A percentile compares a stretch with the other conserved stretches of the same genome.
Evolutionary conservation across 441 rosid genomes (phyloP).

Genomic region (Euphorbia celastroides): DNA sequence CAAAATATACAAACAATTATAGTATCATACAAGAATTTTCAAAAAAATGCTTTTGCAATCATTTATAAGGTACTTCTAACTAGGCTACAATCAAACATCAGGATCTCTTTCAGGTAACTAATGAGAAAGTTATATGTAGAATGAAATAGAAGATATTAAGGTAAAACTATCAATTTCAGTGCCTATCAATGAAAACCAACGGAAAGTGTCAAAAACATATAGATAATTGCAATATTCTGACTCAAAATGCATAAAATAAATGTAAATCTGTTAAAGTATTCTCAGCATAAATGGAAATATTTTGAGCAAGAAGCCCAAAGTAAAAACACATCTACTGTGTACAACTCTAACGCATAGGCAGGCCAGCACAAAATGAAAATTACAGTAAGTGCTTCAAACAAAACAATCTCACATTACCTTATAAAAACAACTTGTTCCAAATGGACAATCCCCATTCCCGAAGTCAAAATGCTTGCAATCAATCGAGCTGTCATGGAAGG

Average conservation of each 20-base stretch:
- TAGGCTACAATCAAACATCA: not conserved
- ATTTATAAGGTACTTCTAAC: not conserved
- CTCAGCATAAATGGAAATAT: not conserved
- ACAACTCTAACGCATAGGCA: slow-evolving; percentile 4
- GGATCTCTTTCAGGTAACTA: not conserved
- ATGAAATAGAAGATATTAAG: not conserved
- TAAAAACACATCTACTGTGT: not conserved
- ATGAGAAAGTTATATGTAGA: not conserved
- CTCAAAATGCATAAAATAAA: not conserved
- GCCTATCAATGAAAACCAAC: not conserved
- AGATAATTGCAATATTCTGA: not conserved
- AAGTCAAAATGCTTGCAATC: slow-evolving; percentile 92
- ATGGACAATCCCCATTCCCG: slow-evolving; percentile 91
- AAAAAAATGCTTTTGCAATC: not conserved
- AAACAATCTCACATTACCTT: slow-evolving; percentile 44
- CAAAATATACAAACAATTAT: not conserved
- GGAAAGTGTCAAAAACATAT: not conserved
- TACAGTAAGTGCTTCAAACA: not conserved
- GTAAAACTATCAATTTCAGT: not conserved
- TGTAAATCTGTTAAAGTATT: not conserved
- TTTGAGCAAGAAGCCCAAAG: not conserved
- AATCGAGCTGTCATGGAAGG: slow-evolving; percentile 51
- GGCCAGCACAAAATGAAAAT: not conserved
- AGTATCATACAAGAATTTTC: not conserved
- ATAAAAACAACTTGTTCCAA: slow-evolving; percentile 96